phyloP scores from a whole-genome alignment of 306 rosid genomes.

The Echinosophora koreensis region DNA sequence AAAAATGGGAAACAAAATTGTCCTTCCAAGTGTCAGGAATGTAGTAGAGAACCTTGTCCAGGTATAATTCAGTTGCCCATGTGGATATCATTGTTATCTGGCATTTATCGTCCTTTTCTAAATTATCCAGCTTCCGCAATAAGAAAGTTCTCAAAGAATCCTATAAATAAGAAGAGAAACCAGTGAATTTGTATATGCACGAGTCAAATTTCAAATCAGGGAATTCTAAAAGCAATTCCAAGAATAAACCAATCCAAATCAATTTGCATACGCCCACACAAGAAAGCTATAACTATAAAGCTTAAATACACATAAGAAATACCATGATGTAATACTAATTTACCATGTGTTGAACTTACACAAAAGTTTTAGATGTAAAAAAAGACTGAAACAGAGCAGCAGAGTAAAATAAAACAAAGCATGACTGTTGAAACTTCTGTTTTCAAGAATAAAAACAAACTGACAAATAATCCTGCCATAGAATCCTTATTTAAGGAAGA shows the following conservation, averaged over 20 bases:
- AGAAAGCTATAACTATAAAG: conserved; percentile 30
- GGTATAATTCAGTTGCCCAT: conserved; percentile 93
- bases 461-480: conserved; percentile 8
- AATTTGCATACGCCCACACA: conserved; percentile 21
- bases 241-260: conserved; percentile 27
- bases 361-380: conserved; percentile 19
- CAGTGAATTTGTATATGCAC: conserved; percentile 22
- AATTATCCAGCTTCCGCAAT: conserved; percentile 88
- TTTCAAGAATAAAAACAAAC: conserved; percentile 3
- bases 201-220: conserved; percentile 35
- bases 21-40: conserved; percentile 48
- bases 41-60: conserved; percentile 81
- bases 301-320: conserved; percentile 28
- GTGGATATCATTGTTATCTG: conserved; percentile 99
- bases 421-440: neutral
- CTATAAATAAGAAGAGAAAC: conserved; percentile 58
- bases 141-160: conserved; percentile 95
- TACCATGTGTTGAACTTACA: conserved; percentile 19
- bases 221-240: conserved; percentile 10
- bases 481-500: conserved; percentile 32
- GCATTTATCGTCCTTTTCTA: conserved; percentile 88
- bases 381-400: conserved; percentile 14
- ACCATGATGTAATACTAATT: neutral
- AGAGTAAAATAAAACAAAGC: conserved; percentile 5
- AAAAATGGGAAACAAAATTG: conserved; percentile 32